Conservation (phyloP, 768 basidiomycete genomes). For the Trametes sanguinea region DNA sequence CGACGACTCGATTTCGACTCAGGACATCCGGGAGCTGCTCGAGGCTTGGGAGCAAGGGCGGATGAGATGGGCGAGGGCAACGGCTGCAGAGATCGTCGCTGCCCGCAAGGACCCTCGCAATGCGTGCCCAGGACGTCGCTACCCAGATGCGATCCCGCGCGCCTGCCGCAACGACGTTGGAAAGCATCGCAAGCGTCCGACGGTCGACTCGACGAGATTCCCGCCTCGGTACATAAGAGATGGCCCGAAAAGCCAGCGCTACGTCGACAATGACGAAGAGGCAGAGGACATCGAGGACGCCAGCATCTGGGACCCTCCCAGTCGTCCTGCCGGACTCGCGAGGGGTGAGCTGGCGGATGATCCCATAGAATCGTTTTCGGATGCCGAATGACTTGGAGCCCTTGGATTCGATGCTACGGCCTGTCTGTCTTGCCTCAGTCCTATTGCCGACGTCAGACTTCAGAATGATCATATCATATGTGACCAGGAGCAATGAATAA, state of each 20-base stretch:
- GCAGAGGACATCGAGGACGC: background rate
- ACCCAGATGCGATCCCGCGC: background rate
- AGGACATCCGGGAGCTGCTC: background rate
- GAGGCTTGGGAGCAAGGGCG: background rate
- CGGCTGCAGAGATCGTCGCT: background rate
- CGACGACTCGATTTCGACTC: background rate
- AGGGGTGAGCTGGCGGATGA: background rate
- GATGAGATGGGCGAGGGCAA: background rate
- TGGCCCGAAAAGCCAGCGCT: background rate
- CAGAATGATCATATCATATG: too few species aligned
- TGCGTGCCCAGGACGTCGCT: background rate
- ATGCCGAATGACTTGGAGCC: background rate
- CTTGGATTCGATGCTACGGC: too few species aligned
- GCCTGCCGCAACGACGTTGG: background rate
- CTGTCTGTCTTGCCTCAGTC: too few species aligned
- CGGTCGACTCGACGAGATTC: background rate
- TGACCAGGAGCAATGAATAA: too few species aligned
- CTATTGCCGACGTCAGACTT: too few species aligned
- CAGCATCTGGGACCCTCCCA: background rate
- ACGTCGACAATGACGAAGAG: background rate
- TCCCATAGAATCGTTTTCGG: background rate
- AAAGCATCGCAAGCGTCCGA: background rate
- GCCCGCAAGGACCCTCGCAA: background rate
- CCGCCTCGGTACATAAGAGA: background rate
- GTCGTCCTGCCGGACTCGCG: background rate